Evolutionary conservation across 2,329 filamentous ascomycete species (phyloP).

Genomic region (Pseudogymnoascus sp.): DNA sequence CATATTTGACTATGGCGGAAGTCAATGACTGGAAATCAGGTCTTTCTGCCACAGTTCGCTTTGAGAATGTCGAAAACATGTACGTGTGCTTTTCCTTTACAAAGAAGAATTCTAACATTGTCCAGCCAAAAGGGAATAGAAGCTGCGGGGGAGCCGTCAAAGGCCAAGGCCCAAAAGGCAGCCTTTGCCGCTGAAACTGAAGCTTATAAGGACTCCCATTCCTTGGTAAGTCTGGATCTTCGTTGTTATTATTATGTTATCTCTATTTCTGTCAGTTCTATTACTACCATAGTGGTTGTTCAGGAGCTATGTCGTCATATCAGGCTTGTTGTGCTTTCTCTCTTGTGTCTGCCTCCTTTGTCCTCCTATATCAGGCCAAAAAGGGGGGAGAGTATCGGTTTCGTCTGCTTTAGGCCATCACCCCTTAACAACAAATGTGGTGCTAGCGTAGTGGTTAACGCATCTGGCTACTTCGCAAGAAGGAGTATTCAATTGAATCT

Average conservation of each 20-base stretch:
- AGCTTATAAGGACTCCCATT: constrained; percentile 49
- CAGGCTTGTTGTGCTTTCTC: background rate
- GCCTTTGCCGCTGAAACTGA: constrained; percentile 60
- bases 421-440: background rate
- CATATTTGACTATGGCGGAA: constrained; percentile 19
- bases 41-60: constrained; percentile 39
- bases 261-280: constrained; percentile 10
- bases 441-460: background rate
- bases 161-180: constrained; percentile 38
- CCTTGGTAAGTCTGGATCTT: constrained; percentile 39
- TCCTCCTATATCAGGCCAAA: background rate
- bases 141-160: constrained; percentile 33
- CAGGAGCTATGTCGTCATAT: background rate
- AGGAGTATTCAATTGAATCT: constrained; percentile 17
- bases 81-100: constrained; percentile 31
- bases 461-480: background rate
- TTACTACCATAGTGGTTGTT: background rate
- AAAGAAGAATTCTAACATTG: background rate
- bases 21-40: constrained; percentile 23
- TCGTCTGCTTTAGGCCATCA: background rate
- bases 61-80: constrained; percentile 55
- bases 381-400: background rate
- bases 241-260: background rate
- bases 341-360: background rate
- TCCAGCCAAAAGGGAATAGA: constrained; percentile 19